Base-by-base conservation (phyloP, 441 rosid species). In the Croton setiger region DNA sequence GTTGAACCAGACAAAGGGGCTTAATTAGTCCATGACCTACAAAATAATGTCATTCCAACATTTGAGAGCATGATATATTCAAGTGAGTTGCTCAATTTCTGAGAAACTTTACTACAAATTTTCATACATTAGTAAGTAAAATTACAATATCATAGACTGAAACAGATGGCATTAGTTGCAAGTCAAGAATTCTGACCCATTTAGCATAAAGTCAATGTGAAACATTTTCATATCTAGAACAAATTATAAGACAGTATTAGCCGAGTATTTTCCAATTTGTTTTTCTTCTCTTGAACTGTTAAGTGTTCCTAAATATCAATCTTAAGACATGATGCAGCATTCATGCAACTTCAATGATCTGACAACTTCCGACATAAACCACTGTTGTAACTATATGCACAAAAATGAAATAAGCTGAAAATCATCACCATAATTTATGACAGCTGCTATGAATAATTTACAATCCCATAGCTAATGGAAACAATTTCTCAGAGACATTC, bases 1-100 rank as follows among this genome's bases (percentile, higher is more conserved):
- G 74, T 74, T 76, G 75, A 77, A 70, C 58, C 23, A 61, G 36
- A 60, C 31, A 60, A 70, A 14, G 66, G 64, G 66, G 72, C 75
- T 67, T 77, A 81, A 78, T 84, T 70, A 70, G 75, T 69, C 81
- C 84, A 78, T 81, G 62, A 60, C 81, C 78, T 65, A 64, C 54
- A 54, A 67, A 67, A n/a, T 41, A 68, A 20, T 45, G 54, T 45
- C 63, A 78, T 13, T 48, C 4, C 36, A 61, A 66, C 70, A 65
- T 41, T 62, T 5, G 23, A 21, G 13, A 2, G 21, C 43, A 20
- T n/a, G 15, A 35, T n/a, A n/a, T n/a, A n/a, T n/a, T n/a, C n/a
- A n/a, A n/a, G n/a, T n/a, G n/a, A n/a, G n/a, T n/a, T n/a, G n/a
- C 31, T 27, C 31, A 27, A 27, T 0, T 27, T 27, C 2, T 27